phyloP scores from a whole-genome alignment of 2,329 filamentous ascomycete genomes.

The Scedosporium apiospermum region DNA sequence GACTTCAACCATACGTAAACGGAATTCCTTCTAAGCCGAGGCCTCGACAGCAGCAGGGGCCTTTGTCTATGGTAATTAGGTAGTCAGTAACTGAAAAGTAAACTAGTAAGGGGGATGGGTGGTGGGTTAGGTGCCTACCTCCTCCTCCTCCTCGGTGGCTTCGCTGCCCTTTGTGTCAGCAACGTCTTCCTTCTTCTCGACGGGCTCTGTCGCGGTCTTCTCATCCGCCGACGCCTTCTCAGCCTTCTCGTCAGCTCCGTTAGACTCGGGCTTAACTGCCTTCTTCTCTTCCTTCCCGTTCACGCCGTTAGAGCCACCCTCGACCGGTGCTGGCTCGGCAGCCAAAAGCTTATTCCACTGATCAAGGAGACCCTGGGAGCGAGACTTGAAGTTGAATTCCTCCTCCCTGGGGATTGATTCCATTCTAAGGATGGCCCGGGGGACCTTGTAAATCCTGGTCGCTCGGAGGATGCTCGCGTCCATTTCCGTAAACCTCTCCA shows the following conservation, averaged over 20 bases:
- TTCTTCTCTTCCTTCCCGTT: constrained; percentile 37
- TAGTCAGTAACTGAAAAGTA: neutral
- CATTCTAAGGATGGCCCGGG: constrained; percentile 89
- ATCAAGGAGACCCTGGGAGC: constrained; percentile 69
- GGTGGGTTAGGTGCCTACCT: neutral
- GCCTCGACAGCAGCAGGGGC: constrained; percentile 26
- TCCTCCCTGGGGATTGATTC: constrained; percentile 78
- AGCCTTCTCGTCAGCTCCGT: constrained; percentile 29
- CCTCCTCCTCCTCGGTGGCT: constrained; percentile 22
- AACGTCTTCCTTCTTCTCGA: constrained; percentile 24
- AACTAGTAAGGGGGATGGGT: neutral
- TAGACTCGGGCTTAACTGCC: constrained; percentile 22
- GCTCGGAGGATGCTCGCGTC: constrained; percentile 80
- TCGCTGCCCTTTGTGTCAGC: constrained; percentile 19
- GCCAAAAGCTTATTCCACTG: constrained; percentile 84
- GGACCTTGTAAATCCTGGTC: constrained; percentile 98
- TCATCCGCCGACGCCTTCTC: constrained; percentile 18
- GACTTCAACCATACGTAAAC: neutral
- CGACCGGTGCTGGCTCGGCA: constrained; percentile 36
- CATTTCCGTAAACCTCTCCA: constrained; percentile 71
- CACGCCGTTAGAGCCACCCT: constrained; percentile 32
- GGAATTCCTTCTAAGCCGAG: constrained; percentile 18
- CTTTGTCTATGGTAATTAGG: constrained; percentile 15
- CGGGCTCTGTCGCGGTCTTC: constrained; percentile 24
- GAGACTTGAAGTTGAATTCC: constrained; percentile 79